Evolutionary conservation across 129 eudicot genomes (phyloP), one percentile per base, ranked within the genome.

Genomic region (Pittosporum tobira): DNA sequence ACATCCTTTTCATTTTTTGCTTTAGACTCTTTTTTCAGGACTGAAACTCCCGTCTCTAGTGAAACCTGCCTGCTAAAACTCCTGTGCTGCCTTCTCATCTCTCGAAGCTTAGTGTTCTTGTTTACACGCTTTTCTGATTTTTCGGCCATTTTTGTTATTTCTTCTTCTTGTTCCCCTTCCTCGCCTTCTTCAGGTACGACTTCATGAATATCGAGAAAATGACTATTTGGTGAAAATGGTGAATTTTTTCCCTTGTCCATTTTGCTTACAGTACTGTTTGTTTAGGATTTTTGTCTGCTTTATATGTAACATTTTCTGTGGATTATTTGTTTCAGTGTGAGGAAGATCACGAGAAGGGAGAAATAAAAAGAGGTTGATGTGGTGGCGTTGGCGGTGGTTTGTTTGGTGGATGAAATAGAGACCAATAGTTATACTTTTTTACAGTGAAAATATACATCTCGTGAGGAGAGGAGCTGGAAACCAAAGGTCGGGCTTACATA

Each of bases 141-240:
- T 25, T 61, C 68, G 7, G 66, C 48, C 27, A 16, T 34, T 61
- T 59, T 60, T 1, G 57, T 25, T 54, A 61, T 54, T 40, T 40
- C 57, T 48, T 51, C 40, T 61, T 38, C 37, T n/a, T 67, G 65
- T 28, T 36, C 74, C 14, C 52, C 77, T 4, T 73, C 88, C 6
- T 81, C 85, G 8, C 64, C 91, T 68, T 82, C 91, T 66, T 83
- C 91, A 0, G 59, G 77, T 16, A 78, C 58, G 6, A 29, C 79
- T 76, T 90, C 90, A 61, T 64, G 94, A 66, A 86, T 83, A 29
- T 90, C 98, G 5, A 83, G 75, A 34, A 68, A 83, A 69, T 80
- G 94, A 14, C 59, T 63, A n/a, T 72, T 63, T 16, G 77, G 58
- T 18, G 77, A 70, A 62, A 69, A 70, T 14, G 70, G 63, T 3